Percentiles rank a stretch among this genome's conserved stretches.
Conservation (phyloP, 1,139 yeast species). For the Geotrichum reessii region DNA sequence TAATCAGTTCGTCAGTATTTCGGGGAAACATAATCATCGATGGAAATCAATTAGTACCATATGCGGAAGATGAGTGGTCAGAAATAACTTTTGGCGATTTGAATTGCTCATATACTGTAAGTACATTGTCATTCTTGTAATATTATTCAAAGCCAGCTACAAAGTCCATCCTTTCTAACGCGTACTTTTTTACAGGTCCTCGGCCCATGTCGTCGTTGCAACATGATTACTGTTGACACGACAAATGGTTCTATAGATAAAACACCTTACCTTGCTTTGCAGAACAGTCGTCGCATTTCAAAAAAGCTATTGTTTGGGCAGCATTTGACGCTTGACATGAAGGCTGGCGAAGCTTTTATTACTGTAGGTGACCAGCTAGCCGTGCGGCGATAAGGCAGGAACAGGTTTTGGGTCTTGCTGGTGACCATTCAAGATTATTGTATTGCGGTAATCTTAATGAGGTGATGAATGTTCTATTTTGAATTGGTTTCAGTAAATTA, state of each 20-base stretch:
- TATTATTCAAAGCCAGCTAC: too few relatives aligned
- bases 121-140: not conserved
- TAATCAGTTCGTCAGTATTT: slow-evolving; percentile 28
- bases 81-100: slow-evolving; percentile 19
- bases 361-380: slow-evolving; percentile 5
- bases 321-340: slow-evolving; percentile 22
- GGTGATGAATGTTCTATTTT: too few relatives aligned
- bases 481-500: not conserved
- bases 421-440: not conserved
- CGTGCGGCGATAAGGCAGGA: not conserved
- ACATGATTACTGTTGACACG: slow-evolving; percentile 40
- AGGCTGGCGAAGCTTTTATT: not conserved
- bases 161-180: slow-evolving; percentile 11
- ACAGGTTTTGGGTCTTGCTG: not conserved
- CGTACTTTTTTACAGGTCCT: slow-evolving; percentile 18
- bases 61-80: slow-evolving; percentile 38
- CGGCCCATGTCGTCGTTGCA: slow-evolving; percentile 40
- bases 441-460: not conserved
- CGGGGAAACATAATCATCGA: slow-evolving; percentile 38
- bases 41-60: slow-evolving; percentile 29
- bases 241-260: slow-evolving; percentile 39
- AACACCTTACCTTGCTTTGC: slow-evolving; percentile 31
- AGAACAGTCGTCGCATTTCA: slow-evolving; percentile 25
- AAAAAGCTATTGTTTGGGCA: slow-evolving; percentile 24
- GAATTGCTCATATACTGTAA: slow-evolving; percentile 20